phyloP scores from a whole-genome alignment of 441 rosid genomes.

The Cnidoscolus chayamansa region DNA sequence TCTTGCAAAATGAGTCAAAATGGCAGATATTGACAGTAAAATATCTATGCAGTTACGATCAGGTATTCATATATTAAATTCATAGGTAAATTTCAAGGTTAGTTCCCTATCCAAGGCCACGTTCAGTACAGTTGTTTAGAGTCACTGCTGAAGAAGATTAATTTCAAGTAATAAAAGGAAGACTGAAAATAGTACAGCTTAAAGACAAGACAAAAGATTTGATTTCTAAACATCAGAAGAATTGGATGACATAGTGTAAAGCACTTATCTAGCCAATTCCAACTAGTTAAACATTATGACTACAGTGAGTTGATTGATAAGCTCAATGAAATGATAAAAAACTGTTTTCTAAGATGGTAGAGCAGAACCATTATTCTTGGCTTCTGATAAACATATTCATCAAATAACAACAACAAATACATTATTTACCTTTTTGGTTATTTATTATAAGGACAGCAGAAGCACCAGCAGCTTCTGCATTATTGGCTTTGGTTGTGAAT shows the following conservation, averaged over 20 bases:
- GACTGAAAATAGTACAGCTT: neutral
- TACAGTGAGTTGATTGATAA: neutral
- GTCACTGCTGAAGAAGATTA: neutral
- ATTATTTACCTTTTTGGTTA: constrained; percentile 65
- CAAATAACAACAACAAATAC: constrained; percentile 10
- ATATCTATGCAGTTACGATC: neutral
- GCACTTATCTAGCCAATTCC: neutral
- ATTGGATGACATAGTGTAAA: neutral
- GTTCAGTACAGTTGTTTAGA: neutral
- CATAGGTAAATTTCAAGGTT: neutral
- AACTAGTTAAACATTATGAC: neutral
- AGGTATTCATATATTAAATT: neutral
- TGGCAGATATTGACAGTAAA: constrained; percentile 1
- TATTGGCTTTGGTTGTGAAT: constrained; percentile 82
- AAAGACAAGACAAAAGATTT: neutral
- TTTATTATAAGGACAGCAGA: constrained; percentile 89
- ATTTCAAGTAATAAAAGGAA: neutral
- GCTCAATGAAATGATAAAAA: neutral
- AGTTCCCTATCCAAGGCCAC: neutral
- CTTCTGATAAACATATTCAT: neutral
- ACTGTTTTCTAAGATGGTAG: neutral
- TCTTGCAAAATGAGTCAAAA: constrained; percentile 6
- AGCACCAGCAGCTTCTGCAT: constrained; percentile 87
- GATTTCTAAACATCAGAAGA: neutral
- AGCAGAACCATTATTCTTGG: neutral